Conservation (phyloP, 176 grass and related monocot species). For the Miscanthus lutarioriparius region DNA sequence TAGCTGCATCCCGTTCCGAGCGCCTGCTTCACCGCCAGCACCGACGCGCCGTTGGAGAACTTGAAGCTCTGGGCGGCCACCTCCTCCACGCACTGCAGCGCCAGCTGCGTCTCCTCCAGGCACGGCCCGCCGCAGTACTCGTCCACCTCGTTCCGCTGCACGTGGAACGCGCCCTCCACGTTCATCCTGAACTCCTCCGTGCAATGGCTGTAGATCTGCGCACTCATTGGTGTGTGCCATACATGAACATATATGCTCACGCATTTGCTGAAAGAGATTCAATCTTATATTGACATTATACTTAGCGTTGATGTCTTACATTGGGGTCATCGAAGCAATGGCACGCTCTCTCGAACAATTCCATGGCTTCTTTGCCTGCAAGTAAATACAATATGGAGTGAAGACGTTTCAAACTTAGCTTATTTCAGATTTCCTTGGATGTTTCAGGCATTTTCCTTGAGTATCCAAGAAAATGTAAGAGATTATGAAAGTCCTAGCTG, state of each 20-base stretch:
- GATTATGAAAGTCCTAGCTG: background rate
- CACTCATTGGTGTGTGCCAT: background rate
- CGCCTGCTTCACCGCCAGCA: slow-evolving; percentile 43
- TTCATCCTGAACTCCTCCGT: slow-evolving; percentile 39
- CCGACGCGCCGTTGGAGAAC: slow-evolving; percentile 64
- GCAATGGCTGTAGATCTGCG: slow-evolving; percentile 56
- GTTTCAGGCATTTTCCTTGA: background rate
- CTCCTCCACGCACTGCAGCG: slow-evolving; percentile 61
- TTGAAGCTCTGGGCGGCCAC: slow-evolving; percentile 48
- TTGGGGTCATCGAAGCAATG: slow-evolving; percentile 56
- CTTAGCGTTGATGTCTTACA: slow-evolving; percentile 18
- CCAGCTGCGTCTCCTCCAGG: slow-evolving; percentile 56
- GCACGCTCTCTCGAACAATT: slow-evolving; percentile 39
- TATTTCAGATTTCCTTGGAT: background rate
- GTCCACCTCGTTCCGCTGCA: slow-evolving; percentile 46
- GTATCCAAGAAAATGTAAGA: background rate
- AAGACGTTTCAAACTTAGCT: background rate
- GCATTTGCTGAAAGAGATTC: background rate
- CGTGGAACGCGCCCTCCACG: slow-evolving; percentile 51
- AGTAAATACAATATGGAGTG: background rate
- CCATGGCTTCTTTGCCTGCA: slow-evolving; percentile 33
- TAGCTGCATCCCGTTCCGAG: slow-evolving; percentile 52
- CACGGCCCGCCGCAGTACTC: slow-evolving; percentile 64
- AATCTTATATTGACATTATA: background rate
- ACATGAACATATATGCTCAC: background rate